phyloP scores from a whole-genome alignment of 306 rosid species.

The Ochetophila trinervis region DNA sequence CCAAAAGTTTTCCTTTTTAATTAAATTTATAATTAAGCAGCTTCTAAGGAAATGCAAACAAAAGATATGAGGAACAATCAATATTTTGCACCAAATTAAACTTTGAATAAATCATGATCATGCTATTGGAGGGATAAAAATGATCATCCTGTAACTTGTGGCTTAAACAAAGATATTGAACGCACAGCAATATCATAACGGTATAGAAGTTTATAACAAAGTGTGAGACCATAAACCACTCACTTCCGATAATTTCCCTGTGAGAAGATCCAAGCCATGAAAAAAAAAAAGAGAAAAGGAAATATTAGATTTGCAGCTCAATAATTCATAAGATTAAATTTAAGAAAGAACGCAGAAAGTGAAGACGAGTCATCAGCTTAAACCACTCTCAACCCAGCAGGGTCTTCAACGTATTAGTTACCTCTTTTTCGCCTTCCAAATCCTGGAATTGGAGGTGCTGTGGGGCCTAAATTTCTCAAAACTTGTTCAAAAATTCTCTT shows the following conservation, averaged over 20 bases:
- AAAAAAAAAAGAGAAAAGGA: slow-evolving; percentile 27
- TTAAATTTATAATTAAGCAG: neutral
- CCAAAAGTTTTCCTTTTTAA: neutral
- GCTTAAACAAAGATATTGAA: neutral
- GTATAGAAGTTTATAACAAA: neutral
- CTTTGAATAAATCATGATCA: neutral
- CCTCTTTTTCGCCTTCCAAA: slow-evolving; percentile 90
- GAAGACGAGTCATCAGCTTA: neutral
- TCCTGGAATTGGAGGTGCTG: slow-evolving; percentile 86
- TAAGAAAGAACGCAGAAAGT: neutral
- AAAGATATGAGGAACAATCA: neutral
- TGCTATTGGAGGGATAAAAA: neutral
- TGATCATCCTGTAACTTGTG: neutral
- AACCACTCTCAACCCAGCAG: neutral
- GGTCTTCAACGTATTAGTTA: slow-evolving; percentile 11
- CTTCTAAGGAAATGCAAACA: neutral
- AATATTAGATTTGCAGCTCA: slow-evolving; percentile 4
- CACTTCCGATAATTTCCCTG: slow-evolving; percentile 85
- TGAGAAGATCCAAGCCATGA: slow-evolving; percentile 36
- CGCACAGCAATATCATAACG: neutral
- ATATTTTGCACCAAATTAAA: neutral
- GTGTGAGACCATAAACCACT: slow-evolving; percentile 27
- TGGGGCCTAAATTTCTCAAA: slow-evolving; percentile 55
- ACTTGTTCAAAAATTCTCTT: slow-evolving; percentile 56
- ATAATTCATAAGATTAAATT: neutral